These are phyloP conservation scores for Odonthalia washingtoniensis DNA, from an alignment of 31 red algal genomes.

Conservation along the genomic window DNA sequence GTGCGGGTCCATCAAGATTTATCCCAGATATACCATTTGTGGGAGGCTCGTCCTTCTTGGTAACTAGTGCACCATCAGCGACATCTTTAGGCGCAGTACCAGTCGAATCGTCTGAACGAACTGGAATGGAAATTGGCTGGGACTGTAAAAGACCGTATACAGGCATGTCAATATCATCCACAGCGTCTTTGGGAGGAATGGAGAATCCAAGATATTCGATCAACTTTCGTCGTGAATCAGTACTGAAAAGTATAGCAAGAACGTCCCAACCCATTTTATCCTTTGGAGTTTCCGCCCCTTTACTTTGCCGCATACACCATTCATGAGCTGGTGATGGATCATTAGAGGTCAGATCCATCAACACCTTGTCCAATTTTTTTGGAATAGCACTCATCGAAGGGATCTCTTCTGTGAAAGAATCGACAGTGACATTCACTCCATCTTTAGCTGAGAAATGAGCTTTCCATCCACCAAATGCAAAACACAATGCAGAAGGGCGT, in stretches of 20 bases:
- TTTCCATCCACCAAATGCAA: conserved; percentile 65
- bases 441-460: conserved; percentile 52
- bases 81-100: not conserved
- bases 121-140: conserved; percentile 61
- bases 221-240: conserved; percentile 63
- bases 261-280: conserved; percentile 78
- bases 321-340: conserved; percentile 53
- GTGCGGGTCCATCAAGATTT: conserved; percentile 67
- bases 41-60: not conserved
- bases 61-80: no score
- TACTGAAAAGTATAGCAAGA: conserved; percentile 58
- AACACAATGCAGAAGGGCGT: conserved; percentile 62
- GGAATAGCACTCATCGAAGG: conserved; percentile 36
- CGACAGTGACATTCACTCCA: conserved; percentile 28
- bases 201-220: conserved; percentile 77
- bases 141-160: conserved; percentile 72
- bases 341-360: conserved; percentile 66
- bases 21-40: conserved; percentile 52
- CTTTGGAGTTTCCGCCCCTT: conserved; percentile 46
- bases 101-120: conserved; percentile 47
- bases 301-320: conserved; percentile 55
- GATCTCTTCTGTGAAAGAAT: conserved; percentile 50
- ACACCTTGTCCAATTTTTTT: conserved; percentile 45
- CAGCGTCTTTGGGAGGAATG: conserved; percentile 61
- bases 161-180: conserved; percentile 68